Percentiles rank a stretch among this genome's conserved stretches.
Evolutionary conservation across 305 asterid genomes (phyloP).

Genomic region (Striga hermonthica): DNA sequence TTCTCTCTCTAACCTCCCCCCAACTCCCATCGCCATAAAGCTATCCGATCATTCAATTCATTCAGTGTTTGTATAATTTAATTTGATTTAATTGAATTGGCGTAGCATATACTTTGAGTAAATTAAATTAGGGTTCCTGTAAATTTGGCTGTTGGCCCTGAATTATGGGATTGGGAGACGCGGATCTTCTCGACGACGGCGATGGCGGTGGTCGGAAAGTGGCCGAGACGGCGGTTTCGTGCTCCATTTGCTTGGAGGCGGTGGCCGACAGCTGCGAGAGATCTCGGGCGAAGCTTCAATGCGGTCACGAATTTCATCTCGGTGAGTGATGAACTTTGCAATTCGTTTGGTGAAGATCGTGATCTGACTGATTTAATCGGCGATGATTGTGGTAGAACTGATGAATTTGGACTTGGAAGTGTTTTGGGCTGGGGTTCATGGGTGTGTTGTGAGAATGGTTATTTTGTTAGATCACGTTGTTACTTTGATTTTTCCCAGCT

Average conservation of each 20-base stretch:
- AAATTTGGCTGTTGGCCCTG: background rate
- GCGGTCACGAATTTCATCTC: slow-evolving; percentile 85
- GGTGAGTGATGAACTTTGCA: slow-evolving; percentile 44
- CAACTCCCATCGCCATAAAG: background rate
- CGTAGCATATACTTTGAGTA: background rate
- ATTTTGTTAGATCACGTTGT: background rate
- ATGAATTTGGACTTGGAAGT: slow-evolving; percentile 21
- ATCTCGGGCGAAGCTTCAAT: slow-evolving; percentile 84
- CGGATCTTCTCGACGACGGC: slow-evolving; percentile 52
- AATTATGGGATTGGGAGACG: slow-evolving; percentile 64
- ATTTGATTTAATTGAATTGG: background rate
- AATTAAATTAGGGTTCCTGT: background rate
- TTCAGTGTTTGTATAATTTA: background rate
- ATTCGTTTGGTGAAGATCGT: slow-evolving; percentile 2
- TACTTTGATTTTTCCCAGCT: background rate
- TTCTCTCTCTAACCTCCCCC: slow-evolving; percentile 1
- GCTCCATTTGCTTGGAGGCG: slow-evolving; percentile 72
- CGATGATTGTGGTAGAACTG: background rate
- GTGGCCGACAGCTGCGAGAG: slow-evolving; percentile 59
- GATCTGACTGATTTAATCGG: slow-evolving; percentile 31
- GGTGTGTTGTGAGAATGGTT: background rate
- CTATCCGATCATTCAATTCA: background rate
- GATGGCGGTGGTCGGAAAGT: slow-evolving; percentile 41
- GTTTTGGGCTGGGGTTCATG: slow-evolving; percentile 2
- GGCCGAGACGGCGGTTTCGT: slow-evolving; percentile 37